phyloP scores from a whole-genome alignment of 306 rosid species.

The Quercus parvula region DNA sequence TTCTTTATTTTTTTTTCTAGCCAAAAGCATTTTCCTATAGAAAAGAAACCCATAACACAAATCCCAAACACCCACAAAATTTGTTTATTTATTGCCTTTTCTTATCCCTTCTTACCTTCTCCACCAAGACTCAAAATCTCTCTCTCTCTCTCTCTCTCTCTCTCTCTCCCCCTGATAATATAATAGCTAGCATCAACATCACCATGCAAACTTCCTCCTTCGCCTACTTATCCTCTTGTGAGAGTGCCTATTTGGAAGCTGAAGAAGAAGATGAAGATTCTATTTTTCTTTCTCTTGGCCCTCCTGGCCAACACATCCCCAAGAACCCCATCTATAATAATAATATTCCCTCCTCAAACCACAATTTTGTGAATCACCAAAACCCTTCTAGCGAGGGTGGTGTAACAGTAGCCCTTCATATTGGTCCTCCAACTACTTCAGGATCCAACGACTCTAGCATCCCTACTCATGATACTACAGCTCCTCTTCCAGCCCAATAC shows the following conservation, averaged over 20 bases:
- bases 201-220: constrained; percentile 56
- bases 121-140: constrained; percentile 26
- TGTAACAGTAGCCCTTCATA: constrained; percentile 79
- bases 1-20: too few species aligned
- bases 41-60: background rate
- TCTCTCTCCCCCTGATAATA: constrained; percentile 7
- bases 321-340: constrained; percentile 4
- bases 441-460: constrained; percentile 9
- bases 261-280: constrained; percentile 56
- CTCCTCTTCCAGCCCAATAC: constrained; percentile 43
- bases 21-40: background rate
- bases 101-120: constrained; percentile 37
- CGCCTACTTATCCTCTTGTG: constrained; percentile 36
- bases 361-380: constrained; percentile 11
- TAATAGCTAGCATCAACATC: constrained; percentile 20
- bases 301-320: constrained; percentile 52
- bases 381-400: constrained; percentile 40
- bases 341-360: constrained; percentile 24
- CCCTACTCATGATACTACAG: constrained; percentile 14
- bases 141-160: background rate
- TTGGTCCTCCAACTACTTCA: constrained; percentile 50
- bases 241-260: constrained; percentile 24
- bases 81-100: constrained; percentile 43
- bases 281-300: constrained; percentile 74
- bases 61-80: constrained; percentile 6